Evolutionary conservation across 148 eudicot genomes (phyloP), one percentile per base, ranked within the genome.

Genomic region (Cornus controversa): DNA sequence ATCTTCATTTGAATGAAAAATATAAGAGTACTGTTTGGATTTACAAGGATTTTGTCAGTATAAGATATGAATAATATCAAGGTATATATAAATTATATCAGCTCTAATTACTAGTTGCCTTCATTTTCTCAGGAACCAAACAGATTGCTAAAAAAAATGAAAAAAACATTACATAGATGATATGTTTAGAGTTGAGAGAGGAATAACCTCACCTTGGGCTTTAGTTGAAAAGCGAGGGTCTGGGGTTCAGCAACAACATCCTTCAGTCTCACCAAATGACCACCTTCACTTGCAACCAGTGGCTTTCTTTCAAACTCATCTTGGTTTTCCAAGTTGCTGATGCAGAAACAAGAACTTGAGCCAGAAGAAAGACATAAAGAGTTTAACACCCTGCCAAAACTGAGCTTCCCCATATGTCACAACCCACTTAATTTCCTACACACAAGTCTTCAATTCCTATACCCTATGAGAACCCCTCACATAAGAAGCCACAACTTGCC

Each of bases 311-410:
- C 97, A 50, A 81, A 78, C 50, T 85, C 88, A 31, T 90, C 90
- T 47, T 73, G 84, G 27, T 77, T 82, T 78, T 85, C 88, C 42
- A 80, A 72, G 15, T 90, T 85, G 26, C 81, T 90, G 15, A 86
- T 60, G 82, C 97, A 93, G 62, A 94, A 87, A 84, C 98, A 94
- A 75, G 92, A 85, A 77, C 81, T 85, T 85, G 90, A 78, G 67
- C 84, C 86, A 85, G 86, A 72, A 75, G 91, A 87, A 62, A 93
- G 76, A 80, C 92, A 89, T 18, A 95, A 84, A 67, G 87, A 81
- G 63, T 92, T 94, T 72, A 95, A 81, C 60, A 89, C 80, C 72
- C 83, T 91, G 73, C 92, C 92, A 72, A 93, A 70, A 63, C 87
- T 87, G 74, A 92, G 79, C 85, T 79, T 91, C 80, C 87, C 88